Evolutionary conservation across 2,329 filamentous ascomycete genomes (phyloP).

Genomic region (Fusarium chlamydosporum): DNA sequence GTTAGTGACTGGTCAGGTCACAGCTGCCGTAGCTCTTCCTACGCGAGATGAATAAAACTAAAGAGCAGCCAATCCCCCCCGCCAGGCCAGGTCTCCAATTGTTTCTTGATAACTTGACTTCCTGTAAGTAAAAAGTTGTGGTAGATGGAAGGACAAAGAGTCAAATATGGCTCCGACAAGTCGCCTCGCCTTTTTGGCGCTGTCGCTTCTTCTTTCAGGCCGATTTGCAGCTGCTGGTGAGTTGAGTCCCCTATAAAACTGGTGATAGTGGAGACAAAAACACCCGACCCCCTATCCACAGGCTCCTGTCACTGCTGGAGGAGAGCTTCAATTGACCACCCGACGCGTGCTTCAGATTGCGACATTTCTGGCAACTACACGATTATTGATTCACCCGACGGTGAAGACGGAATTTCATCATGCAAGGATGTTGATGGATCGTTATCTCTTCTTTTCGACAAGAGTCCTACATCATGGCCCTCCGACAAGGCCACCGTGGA

Average conservation of each 20-base stretch:
- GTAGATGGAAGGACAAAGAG: slow-evolving; percentile 42
- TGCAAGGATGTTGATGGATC: slow-evolving; percentile 50
- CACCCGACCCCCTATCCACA: neutral
- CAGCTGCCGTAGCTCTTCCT: neutral
- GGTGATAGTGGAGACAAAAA: neutral
- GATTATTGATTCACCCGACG: slow-evolving; percentile 46
- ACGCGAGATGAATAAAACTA: slow-evolving; percentile 50
- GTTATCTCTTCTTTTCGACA: slow-evolving; percentile 48
- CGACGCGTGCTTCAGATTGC: slow-evolving; percentile 40
- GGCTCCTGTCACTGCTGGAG: too few relatives aligned
- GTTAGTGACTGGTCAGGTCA: neutral
- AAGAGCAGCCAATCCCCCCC: slow-evolving; percentile 4
- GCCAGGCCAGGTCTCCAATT: neutral
- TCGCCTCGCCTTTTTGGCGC: slow-evolving; percentile 46
- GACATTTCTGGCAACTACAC: slow-evolving; percentile 50
- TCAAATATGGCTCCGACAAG: slow-evolving; percentile 46
- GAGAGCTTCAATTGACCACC: slow-evolving; percentile 17
- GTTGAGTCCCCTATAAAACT: slow-evolving; percentile 8
- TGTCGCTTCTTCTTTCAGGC: slow-evolving; percentile 45
- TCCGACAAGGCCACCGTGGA: slow-evolving; percentile 46
- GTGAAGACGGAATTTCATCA: slow-evolving; percentile 40
- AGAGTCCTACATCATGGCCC: slow-evolving; percentile 45
- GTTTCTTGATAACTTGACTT: slow-evolving; percentile 21
- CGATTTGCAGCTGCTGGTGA: slow-evolving; percentile 45
- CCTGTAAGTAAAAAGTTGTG: slow-evolving; percentile 26